Evolutionary conservation across 257 asterid species (phyloP), one percentile per base, ranked within the genome.

Genomic region (Rhazya stricta): DNA sequence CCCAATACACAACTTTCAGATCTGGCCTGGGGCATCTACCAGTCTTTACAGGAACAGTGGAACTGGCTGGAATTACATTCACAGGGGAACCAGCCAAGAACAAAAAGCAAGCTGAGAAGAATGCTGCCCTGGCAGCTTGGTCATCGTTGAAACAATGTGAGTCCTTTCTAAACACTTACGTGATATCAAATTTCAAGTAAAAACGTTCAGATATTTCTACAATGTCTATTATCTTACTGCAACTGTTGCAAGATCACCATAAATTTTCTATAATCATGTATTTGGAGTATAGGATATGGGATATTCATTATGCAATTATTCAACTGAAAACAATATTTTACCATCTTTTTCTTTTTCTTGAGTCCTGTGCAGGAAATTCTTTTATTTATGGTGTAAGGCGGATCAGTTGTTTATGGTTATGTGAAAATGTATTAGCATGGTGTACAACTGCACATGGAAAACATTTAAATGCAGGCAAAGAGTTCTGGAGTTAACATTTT

Each of bases 41-140:
- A 0, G 87, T 89, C 30, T 92, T 92, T 72, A 89, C 96, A 15
- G 93, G 96, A 82, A 84, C 82, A 3, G 97, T 90, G n/a, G 87
- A 89, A 73, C 84, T 90, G 76, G 96, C 96, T 9, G 96, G 91
- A 34, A 86, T 92, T 71, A 85, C 85, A 1, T 92, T 92, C 58
- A 85, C 84, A 6, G 97, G 97, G 60, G 94, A 92, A 79, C 87
- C 91, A 0, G 97, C 97, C 48, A 92, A 92, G 89, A 92, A 88
- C 90, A 92, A 92, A 62, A 92, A 90, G 79, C 97, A 92, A 83
- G 96, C 97, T 8, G 96, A 92, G 81, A 92, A 92, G 83, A 90
- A 92, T 51, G 92, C 97, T 60, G 97, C 97, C 23, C 82, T 87
- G 27, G 86, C 97, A 0, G 93, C 97, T 82, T 92, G 97, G 97